phyloP scores from a whole-genome alignment of 345 rosid species.

The Microthlaspi erraticum region DNA sequence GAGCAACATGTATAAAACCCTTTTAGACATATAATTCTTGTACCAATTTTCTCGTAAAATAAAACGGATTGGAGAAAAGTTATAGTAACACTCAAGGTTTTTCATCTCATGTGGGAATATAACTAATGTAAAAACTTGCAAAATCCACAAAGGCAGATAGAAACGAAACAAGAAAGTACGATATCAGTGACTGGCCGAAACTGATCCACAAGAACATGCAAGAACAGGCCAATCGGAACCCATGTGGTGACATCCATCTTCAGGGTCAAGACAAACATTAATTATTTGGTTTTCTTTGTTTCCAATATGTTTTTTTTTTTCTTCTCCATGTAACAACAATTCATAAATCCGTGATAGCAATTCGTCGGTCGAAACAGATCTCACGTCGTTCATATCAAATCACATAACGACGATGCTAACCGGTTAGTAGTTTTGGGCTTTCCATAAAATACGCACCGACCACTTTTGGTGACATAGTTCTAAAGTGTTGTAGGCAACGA shows the following conservation, averaged over 20 bases:
- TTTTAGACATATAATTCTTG: no score
- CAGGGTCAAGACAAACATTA: conserved; percentile 2
- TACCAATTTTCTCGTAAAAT: no score
- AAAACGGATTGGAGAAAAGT: no score
- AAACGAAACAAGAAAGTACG: no score
- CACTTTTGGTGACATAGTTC: neutral
- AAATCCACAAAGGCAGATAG: no score
- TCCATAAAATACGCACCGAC: conserved; percentile 7
- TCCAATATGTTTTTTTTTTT: neutral
- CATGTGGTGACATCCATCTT: conserved; percentile 12
- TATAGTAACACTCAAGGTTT: no score
- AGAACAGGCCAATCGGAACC: conserved; percentile 6
- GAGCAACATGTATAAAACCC: no score
- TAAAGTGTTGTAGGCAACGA: neutral
- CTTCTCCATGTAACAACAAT: neutral
- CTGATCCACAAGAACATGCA: conserved; percentile 3
- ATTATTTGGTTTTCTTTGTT: neutral
- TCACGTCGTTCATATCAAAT: neutral
- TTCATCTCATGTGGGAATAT: no score
- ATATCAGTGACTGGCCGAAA: neutral
- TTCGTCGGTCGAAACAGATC: neutral
- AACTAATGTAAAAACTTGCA: neutral
- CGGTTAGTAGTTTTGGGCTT: neutral
- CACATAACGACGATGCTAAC: neutral
- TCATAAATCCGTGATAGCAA: neutral